Conservation (phyloP, 768 basidiomycete species). For the Gelatoporia subvermispora region DNA sequence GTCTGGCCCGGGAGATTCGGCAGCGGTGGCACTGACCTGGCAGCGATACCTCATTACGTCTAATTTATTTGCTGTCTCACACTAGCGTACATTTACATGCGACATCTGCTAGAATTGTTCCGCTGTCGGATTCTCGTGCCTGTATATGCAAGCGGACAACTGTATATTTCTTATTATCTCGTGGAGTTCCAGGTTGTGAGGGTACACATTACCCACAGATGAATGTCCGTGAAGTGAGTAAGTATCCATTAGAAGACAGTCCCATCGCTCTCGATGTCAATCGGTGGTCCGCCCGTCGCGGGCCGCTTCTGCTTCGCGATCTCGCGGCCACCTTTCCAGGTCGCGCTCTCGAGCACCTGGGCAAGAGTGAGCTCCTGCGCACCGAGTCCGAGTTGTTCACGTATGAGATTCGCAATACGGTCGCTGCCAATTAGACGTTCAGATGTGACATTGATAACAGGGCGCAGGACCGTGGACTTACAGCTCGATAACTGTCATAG, state of each 20-base stretch:
- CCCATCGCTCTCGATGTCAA: slow-evolving; percentile 82
- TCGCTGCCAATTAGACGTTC: slow-evolving; percentile 50
- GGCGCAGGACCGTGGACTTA: slow-evolving; percentile 32
- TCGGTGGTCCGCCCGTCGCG: slow-evolving; percentile 73
- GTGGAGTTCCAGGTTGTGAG: no score
- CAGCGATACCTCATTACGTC: no score
- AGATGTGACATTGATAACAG: no score
- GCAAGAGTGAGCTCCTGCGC: slow-evolving; percentile 62
- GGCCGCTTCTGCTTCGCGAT: slow-evolving; percentile 79
- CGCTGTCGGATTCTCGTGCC: no score
- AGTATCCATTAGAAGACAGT: slow-evolving; percentile 55
- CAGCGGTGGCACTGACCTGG: slow-evolving; percentile 28
- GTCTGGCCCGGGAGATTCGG: slow-evolving; percentile 48
- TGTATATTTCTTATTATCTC: no score
- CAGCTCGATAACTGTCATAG: slow-evolving; percentile 92
- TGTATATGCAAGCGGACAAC: no score
- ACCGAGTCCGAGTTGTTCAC: slow-evolving; percentile 48
- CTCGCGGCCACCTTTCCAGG: slow-evolving; percentile 95
- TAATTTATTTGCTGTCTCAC: no score
- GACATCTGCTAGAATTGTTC: no score
- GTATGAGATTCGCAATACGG: slow-evolving; percentile 68
- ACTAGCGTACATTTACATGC: no score
- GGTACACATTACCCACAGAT: no score
- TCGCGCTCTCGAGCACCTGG: slow-evolving; percentile 90
- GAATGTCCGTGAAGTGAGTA: no score